Conservation (phyloP, 345 rosid species). For the Brassica napus region Da-Ae NC_063434.1:26035501-26036000, state of each 20-base stretch:
- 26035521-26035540: conserved; percentile 28
- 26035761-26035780: background rate
- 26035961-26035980: conserved; percentile 36
- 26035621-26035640: conserved; percentile 28
- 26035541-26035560: conserved; percentile 38
- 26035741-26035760: background rate
- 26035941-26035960: conserved; percentile 34
- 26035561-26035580: conserved; percentile 16
- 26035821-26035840: conserved; percentile 27
- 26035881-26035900: background rate
- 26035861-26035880: background rate
- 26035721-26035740: background rate
- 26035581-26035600: background rate
- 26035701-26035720: background rate
- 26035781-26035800: conserved; percentile 24
- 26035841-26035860: background rate
- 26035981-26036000: conserved; percentile 30
- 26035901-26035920: conserved; percentile 12
- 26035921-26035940: conserved; percentile 35
- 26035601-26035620: background rate
- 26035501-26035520: conserved; percentile 39
- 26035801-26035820: conserved; percentile 38
- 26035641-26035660: conserved; percentile 30
- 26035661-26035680: conserved; percentile 28
- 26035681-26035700: conserved; percentile 21